phyloP scores from a whole-genome alignment of 495 filamentous ascomycete species.

The Pseudomonodictys pantanalensis region DNA sequence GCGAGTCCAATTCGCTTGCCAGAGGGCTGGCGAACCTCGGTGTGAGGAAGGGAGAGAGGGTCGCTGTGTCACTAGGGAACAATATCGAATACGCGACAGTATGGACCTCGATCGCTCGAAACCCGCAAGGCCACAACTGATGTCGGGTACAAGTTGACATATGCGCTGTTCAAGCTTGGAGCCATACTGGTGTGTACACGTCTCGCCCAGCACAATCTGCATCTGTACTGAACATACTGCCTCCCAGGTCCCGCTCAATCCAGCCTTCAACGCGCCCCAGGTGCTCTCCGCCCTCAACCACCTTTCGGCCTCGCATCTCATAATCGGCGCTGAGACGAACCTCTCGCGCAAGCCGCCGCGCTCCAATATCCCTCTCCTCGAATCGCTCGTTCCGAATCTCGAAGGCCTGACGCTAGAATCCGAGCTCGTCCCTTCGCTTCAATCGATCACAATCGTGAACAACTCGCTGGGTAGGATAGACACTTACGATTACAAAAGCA shows the following conservation, averaged over 20 bases:
- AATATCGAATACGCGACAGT: constrained; percentile 75
- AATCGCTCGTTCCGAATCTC: constrained; percentile 62
- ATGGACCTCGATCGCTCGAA: constrained; percentile 28
- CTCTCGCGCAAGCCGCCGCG: constrained; percentile 75
- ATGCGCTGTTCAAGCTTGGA: constrained; percentile 89
- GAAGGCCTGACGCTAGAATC: constrained; percentile 55
- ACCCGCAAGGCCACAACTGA: neutral
- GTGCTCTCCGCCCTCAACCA: constrained; percentile 75
- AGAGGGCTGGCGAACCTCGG: constrained; percentile 68
- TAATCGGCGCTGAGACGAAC: constrained; percentile 84
- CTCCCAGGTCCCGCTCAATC: constrained; percentile 77
- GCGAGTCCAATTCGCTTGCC: constrained; percentile 72
- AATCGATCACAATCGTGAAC: constrained; percentile 71
- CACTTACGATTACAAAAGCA: constrained; percentile 43
- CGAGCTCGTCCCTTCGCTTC: constrained; percentile 64
- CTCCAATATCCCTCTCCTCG: constrained; percentile 69
- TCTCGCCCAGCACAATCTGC: neutral
- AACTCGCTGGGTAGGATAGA: constrained; percentile 67
- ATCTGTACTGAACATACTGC: neutral
- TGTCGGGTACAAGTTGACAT: constrained; percentile 55
- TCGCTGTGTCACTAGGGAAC: constrained; percentile 85
- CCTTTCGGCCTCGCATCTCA: constrained; percentile 68
- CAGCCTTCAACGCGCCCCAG: constrained; percentile 79
- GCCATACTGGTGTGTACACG: constrained; percentile 67
- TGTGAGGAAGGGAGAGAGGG: constrained; percentile 78